Evolutionary conservation across 2,329 filamentous ascomycete species (phyloP), one percentile per base, ranked within the genome.

Genomic region (Apiospora sp.): DNA sequence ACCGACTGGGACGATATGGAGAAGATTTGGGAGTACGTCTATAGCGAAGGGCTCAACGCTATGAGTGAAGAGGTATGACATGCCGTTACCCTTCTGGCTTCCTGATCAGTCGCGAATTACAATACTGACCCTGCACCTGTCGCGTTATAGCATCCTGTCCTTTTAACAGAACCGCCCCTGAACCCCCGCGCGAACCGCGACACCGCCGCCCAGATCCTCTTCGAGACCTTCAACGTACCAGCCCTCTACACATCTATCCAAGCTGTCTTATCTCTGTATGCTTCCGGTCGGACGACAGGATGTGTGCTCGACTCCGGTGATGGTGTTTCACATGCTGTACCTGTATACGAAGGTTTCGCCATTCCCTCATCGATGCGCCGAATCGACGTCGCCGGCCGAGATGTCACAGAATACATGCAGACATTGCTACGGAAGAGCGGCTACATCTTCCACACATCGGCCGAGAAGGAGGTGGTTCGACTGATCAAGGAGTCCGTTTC

Each of bases 1-100:
- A 99, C 96, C 77, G 95, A 99, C 84, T 99, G 96, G 96, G 96
- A 98, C 81, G 96, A 99, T 81, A 99, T 99, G 96, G 96, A 99
- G 87, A 92, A 94, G 86, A 99, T 99, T 84, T 99, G 96, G 96
- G 94, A 97, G 79, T 96, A 97, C 81, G 95, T 99, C 71, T 99
- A 98, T 82, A 94, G 94, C 72, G 96, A 98, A 80, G 96, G 97
- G 75, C 84, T 99, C 79, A 98, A 98, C 87, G 98, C 96, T 69
- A 88, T 98, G 81, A 98, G 95, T 83, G 96, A 99, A 88, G 96
- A 99, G 89, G 93, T 95, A 83, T 82, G 86, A 69, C 49, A 49
- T 51, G 30, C 27, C 61, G 13, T 12, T 24, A 6, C 3, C 49
- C 64, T 34, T 44, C 30, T 61, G 22, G 51, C 61, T 74, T 76